Conservation (phyloP, 2,329 filamentous ascomycete species). For the Thermothelomyces thermophilus region DNA sequence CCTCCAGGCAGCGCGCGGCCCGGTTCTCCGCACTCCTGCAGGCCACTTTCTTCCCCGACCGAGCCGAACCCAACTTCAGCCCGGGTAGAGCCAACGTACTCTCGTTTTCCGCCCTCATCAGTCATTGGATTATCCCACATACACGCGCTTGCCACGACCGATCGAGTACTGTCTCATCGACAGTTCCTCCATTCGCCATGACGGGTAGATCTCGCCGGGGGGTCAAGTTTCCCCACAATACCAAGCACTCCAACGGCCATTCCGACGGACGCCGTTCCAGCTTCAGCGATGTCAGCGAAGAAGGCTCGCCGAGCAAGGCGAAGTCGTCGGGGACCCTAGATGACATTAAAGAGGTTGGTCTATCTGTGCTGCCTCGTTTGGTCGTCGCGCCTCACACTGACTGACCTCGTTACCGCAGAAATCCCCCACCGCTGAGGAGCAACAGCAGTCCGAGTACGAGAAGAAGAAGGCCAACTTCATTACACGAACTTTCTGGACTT, state of each 20-base stretch:
- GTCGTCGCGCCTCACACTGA: background rate
- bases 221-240: slow-evolving; percentile 45
- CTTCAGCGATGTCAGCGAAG: slow-evolving; percentile 65
- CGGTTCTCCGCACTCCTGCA: background rate
- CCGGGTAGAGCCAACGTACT: background rate
- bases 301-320: slow-evolving; percentile 35
- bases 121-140: background rate
- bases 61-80: background rate
- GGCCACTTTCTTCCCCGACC: background rate
- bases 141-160: background rate
- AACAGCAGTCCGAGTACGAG: slow-evolving; percentile 65
- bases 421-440: slow-evolving; percentile 34
- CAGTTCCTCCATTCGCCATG: slow-evolving; percentile 18
- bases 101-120: background rate
- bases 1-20: background rate
- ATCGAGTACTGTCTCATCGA: background rate
- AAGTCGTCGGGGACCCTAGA: slow-evolving; percentile 28
- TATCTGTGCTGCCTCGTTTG: background rate
- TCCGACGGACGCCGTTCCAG: slow-evolving; percentile 57
- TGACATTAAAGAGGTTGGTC: slow-evolving; percentile 34
- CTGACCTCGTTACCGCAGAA: slow-evolving; percentile 34
- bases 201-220: slow-evolving; percentile 40
- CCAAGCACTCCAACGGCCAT: slow-evolving; percentile 36
- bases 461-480: slow-evolving; percentile 99
- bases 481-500: slow-evolving; percentile 92